Percentiles rank a stretch among this genome's conserved stretches.
Conservation (phyloP, 371 early-diverging fungal species). For the Mortierella sp. region DNA sequence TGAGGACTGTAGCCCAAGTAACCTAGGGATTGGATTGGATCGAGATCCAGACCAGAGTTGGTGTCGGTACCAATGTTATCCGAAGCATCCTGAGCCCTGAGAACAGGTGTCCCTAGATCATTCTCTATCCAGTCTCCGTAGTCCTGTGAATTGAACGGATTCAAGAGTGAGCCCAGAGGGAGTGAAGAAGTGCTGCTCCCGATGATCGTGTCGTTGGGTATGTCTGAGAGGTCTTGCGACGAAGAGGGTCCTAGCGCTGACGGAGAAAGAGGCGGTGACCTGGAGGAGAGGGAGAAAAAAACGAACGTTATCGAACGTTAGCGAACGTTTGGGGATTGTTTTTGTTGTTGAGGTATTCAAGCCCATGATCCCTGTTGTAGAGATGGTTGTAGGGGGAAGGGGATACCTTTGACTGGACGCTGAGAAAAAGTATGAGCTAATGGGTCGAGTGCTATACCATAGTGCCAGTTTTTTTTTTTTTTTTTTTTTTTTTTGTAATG, state of each 20-base stretch:
- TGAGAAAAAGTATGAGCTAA: constrained; percentile 23
- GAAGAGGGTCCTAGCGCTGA: too few species aligned
- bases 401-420: not conserved
- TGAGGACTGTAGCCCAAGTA: constrained; percentile 21
- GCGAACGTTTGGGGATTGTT: too few species aligned
- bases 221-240: not conserved
- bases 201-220: not conserved
- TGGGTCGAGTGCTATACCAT: constrained; percentile 15
- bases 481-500: too few species aligned
- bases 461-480: too few species aligned
- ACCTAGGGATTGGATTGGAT: constrained; percentile 17
- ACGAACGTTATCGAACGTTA: not conserved
- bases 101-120: not conserved
- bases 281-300: too few species aligned
- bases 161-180: not conserved
- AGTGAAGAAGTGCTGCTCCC: too few species aligned
- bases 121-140: constrained; percentile 4
- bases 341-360: too few species aligned
- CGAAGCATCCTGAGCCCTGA: not conserved
- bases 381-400: too few species aligned
- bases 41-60: not conserved
- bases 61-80: not conserved
- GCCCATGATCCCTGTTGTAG: too few species aligned
- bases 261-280: too few species aligned
- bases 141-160: constrained; percentile 15